Conservation (phyloP, 2,329 filamentous ascomycete genomes). For the Phoma sp. region DNA sequence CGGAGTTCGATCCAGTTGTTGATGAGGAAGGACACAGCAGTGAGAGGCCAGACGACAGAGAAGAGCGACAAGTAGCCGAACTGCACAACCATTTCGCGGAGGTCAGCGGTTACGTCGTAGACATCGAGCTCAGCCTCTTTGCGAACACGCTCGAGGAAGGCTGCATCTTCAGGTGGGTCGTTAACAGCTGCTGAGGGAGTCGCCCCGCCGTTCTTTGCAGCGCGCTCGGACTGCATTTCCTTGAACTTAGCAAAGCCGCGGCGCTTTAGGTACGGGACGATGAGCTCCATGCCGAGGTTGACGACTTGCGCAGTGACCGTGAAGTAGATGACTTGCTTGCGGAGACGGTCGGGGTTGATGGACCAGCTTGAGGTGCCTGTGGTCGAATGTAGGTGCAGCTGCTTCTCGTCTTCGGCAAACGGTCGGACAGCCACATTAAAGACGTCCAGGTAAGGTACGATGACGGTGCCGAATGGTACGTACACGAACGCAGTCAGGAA, state of each 20-base stretch:
- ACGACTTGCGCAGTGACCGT: conserved; percentile 93
- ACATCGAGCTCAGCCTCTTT: conserved; percentile 79
- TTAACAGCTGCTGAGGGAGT: conserved; percentile 58
- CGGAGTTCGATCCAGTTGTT: conserved; percentile 98
- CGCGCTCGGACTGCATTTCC: conserved; percentile 68
- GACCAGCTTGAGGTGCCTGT: conserved; percentile 66
- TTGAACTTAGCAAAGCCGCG: conserved; percentile 79
- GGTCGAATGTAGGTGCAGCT: conserved; percentile 57
- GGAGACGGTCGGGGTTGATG: conserved; percentile 82
- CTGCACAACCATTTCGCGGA: conserved; percentile 69
- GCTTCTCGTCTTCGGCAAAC: conserved; percentile 76
- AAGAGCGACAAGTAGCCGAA: conserved; percentile 90
- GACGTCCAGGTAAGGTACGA: conserved; percentile 85
- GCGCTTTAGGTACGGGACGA: conserved; percentile 85
- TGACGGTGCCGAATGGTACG: conserved; percentile 83
- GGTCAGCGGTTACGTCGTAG: conserved; percentile 90
- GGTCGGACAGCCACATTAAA: conserved; percentile 76
- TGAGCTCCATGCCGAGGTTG: conserved; percentile 80
- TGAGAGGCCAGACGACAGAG: conserved; percentile 93
- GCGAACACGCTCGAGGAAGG: conserved; percentile 81
- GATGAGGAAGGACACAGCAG: conserved; percentile 82
- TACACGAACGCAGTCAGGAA: conserved; percentile 94
- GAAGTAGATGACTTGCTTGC: conserved; percentile 93
- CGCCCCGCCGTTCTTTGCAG: conserved; percentile 61
- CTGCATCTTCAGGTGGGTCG: conserved; percentile 77